These are phyloP conservation scores for Alternaria burnsii DNA, from an alignment of 2,329 filamentous ascomycete genomes.

Conservation along the genomic window DNA sequence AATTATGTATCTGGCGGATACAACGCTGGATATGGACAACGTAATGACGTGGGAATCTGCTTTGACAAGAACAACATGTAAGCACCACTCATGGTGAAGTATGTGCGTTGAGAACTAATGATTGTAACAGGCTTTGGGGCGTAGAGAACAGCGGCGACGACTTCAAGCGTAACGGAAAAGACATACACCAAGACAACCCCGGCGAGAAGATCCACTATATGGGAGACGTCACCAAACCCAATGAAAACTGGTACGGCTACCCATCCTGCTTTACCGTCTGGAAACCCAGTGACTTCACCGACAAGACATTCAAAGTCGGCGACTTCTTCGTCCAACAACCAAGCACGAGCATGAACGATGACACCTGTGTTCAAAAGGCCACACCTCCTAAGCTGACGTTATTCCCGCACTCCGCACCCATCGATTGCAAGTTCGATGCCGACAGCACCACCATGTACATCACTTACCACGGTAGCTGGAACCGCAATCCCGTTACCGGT, in stretches of 20 bases:
- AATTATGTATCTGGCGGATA: slow-evolving; percentile 61
- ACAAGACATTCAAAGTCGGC: slow-evolving; percentile 59
- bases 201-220: slow-evolving; percentile 78
- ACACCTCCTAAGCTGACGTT: slow-evolving; percentile 62
- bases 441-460: slow-evolving; percentile 68
- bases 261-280: slow-evolving; percentile 74
- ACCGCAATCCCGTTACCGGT: slow-evolving; percentile 57
- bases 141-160: slow-evolving; percentile 78
- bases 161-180: slow-evolving; percentile 64
- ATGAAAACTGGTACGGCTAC: slow-evolving; percentile 72
- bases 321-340: slow-evolving; percentile 47
- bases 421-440: slow-evolving; percentile 72
- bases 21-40: slow-evolving; percentile 70
- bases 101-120: slow-evolving; percentile 4
- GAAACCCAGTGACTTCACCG: slow-evolving; percentile 61
- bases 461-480: slow-evolving; percentile 76
- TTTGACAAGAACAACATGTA: slow-evolving; percentile 55
- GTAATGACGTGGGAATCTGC: slow-evolving; percentile 73
- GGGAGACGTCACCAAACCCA: slow-evolving; percentile 58
- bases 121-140: slow-evolving; percentile 42
- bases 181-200: slow-evolving; percentile 73
- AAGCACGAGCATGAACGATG: slow-evolving; percentile 56
- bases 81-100: slow-evolving; percentile 51
- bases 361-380: slow-evolving; percentile 52
- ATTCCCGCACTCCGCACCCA: slow-evolving; percentile 72